Evolutionary conservation across 352 stramenopile genomes (phyloP), one percentile per base, ranked within the genome.

Genomic region (Phytophthora rubi): DNA sequence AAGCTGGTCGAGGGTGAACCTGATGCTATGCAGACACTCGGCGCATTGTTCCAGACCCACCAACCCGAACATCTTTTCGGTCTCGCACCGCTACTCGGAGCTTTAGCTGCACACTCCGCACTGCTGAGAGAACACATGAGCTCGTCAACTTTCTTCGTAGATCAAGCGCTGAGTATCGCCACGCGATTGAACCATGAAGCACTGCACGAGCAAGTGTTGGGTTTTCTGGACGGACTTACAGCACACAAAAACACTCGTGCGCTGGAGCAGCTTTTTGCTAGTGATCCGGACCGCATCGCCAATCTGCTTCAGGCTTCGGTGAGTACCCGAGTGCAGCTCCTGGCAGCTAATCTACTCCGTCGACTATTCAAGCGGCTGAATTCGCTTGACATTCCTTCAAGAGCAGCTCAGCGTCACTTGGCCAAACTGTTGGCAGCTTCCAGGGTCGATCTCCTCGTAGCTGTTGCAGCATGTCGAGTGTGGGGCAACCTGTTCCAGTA

Each of bases 401-500:
- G 65, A 45, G 67, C 73, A 16, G 63, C 82, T n/a, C 74, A 80
- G 26, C 80, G 83, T 8, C 80, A 90, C 35, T 60, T 91, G 1
- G 75, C 63, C 0, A 83, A 79, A 10, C 63, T 91, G 12, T 13
- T 91, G 37, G 47, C 42, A 10, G n/a, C 45, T 6, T 39, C 51
- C n/a, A 69, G n/a, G 12, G 23, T 55, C 30, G 60, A 79, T 56
- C 13, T 81, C 7, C 68, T 59, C 1, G 60, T 91, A 0, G 52
- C 62, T n/a, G 78, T 90, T 1, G 51, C 58, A 2, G 80, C 80
- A 0, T 85, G 71, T 12, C 76, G 85, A 39, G 83, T 90, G 0
- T 93, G 83, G 82, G 80, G 82, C 4, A 93, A 91, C 16, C 70
- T 93, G 2, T 73, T 90, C 13, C 71, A 81, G 21, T 81, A 81